These are phyloP conservation scores for Hypoxylon crocopeplum DNA, from an alignment of 495 filamentous ascomycete genomes.

Conservation along the genomic window DNA sequence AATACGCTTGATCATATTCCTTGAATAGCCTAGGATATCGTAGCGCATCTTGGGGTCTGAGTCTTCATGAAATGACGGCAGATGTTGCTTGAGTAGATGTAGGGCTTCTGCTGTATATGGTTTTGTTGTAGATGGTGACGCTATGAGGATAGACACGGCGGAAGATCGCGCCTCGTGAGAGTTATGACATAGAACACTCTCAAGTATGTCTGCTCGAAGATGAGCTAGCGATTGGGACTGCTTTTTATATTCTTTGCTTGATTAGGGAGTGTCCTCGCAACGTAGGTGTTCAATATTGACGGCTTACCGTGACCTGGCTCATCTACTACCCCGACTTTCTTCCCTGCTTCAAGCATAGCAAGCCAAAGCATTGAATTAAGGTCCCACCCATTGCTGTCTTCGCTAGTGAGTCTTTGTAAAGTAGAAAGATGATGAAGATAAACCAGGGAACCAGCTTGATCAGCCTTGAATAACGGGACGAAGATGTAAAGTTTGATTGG, in stretches of 20 bases:
- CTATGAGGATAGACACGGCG: slow-evolving; percentile 75
- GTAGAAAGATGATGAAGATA: slow-evolving; percentile 61
- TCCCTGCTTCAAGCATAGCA: slow-evolving; percentile 75
- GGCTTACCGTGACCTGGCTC: slow-evolving; percentile 68
- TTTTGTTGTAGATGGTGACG: slow-evolving; percentile 71
- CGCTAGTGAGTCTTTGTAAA: slow-evolving; percentile 47
- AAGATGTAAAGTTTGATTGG: slow-evolving; percentile 77
- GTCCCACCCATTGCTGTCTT: slow-evolving; percentile 49
- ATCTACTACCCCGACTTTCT: slow-evolving; percentile 76
- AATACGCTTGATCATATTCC: slow-evolving; percentile 71
- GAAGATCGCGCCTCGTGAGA: slow-evolving; percentile 70
- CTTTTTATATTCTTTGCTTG: slow-evolving; percentile 21
- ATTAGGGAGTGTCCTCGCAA: slow-evolving; percentile 17
- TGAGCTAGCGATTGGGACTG: slow-evolving; percentile 7
- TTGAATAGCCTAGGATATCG: slow-evolving; percentile 71
- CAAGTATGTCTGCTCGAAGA: slow-evolving; percentile 43
- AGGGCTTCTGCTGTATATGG: slow-evolving; percentile 69
- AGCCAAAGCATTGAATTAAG: slow-evolving; percentile 67
- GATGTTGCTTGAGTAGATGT: slow-evolving; percentile 61
- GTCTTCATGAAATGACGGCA: slow-evolving; percentile 77
- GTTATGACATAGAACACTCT: slow-evolving; percentile 66
- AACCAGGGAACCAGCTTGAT: slow-evolving; percentile 56
- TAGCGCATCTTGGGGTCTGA: slow-evolving; percentile 83
- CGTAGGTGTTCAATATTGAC: neutral
- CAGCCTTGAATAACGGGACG: slow-evolving; percentile 69